phyloP scores from a whole-genome alignment of 1,139 yeast genomes.

The Lodderomyces metapsilosis region DNA sequence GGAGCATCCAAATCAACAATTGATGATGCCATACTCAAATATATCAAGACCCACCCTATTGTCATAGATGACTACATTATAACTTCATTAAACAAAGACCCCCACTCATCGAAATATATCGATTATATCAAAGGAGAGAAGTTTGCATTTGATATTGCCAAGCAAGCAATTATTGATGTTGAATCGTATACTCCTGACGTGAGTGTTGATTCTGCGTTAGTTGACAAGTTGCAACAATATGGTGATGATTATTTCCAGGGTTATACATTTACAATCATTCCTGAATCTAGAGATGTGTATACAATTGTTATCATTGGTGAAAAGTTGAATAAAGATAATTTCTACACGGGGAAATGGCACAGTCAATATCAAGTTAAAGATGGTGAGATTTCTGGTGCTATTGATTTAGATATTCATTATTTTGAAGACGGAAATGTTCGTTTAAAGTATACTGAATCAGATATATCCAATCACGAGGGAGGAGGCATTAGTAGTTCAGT shows the following conservation, averaged over 20 bases:
- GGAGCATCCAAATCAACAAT: conserved; percentile 18
- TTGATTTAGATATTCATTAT: conserved; percentile 79
- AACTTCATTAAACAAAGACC: conserved; percentile 32
- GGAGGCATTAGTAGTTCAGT: conserved; percentile 2
- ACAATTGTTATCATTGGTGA: conserved; percentile 64
- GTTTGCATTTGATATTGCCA: conserved; percentile 62
- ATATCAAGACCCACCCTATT: conserved; percentile 19
- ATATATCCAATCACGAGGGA: conserved; percentile 15
- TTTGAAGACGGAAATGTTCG: conserved; percentile 96
- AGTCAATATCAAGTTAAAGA: conserved; percentile 54
- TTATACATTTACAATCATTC: conserved; percentile 45
- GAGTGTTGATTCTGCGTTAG: conserved; percentile 29
- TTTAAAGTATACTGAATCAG: conserved; percentile 47
- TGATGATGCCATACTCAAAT: conserved; percentile 29
- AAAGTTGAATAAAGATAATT: conserved; percentile 72
- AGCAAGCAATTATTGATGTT: conserved; percentile 47
- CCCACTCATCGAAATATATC: conserved; percentile 34
- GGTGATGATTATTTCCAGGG: conserved; percentile 51
- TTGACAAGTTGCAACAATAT: conserved; percentile 32
- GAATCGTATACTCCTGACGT: conserved; percentile 35
- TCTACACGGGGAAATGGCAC: conserved; percentile 89
- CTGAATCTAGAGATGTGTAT: conserved; percentile 23
- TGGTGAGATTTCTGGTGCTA: conserved; percentile 48
- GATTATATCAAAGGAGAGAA: conserved; percentile 43
- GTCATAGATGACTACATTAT: conserved; percentile 33